phyloP scores from a whole-genome alignment of 2,329 filamentous ascomycete genomes.

The Clarireedia hainanense region DNA sequence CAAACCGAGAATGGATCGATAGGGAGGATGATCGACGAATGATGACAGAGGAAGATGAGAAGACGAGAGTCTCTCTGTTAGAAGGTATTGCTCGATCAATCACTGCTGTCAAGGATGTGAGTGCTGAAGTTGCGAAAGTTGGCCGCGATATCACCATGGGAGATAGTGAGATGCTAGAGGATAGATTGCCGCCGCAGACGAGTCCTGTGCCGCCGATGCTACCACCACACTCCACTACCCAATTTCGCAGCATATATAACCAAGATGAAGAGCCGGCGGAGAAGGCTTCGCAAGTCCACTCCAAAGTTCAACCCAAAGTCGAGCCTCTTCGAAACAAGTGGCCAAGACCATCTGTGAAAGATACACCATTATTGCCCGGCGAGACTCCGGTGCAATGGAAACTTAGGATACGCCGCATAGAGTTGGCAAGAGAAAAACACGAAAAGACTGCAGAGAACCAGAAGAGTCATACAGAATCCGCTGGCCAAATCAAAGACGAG shows the following conservation, averaged over 20 bases:
- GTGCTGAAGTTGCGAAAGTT: background rate
- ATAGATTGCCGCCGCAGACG: too few relatives aligned
- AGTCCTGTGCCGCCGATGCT: too few relatives aligned
- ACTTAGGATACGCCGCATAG: background rate
- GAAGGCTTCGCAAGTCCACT: background rate
- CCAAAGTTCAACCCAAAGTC: background rate
- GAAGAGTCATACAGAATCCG: background rate
- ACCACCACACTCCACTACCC: too few relatives aligned
- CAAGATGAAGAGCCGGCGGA: too few relatives aligned
- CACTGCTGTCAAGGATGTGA: background rate
- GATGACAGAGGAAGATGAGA: background rate
- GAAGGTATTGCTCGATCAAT: background rate
- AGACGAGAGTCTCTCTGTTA: background rate
- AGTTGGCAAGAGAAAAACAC: background rate
- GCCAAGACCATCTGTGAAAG: background rate
- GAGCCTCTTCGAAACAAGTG: background rate
- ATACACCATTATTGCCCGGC: background rate
- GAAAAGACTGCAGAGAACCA: background rate
- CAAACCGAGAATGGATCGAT: background rate
- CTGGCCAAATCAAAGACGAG: too few relatives aligned
- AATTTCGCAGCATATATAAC: too few relatives aligned
- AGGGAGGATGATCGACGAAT: background rate
- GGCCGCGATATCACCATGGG: background rate
- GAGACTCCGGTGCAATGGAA: conserved; percentile 1
- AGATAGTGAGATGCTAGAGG: background rate